Evolutionary conservation across 2,329 filamentous ascomycete genomes (phyloP).

Genomic region (Aspergillus proliferans): DNA sequence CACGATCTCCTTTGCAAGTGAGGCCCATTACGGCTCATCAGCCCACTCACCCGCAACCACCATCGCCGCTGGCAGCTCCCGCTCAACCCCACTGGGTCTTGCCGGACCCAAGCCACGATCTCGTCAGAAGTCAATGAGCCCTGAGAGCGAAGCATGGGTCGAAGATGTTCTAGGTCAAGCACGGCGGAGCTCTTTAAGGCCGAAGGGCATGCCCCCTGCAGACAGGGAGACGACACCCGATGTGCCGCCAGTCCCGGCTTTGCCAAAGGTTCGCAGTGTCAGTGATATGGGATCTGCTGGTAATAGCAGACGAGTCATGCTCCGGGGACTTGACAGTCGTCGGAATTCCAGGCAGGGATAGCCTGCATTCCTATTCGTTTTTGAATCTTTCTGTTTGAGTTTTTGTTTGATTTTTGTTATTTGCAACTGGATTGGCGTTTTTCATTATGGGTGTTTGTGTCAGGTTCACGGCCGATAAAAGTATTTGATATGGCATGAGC

Average conservation of each 20-base stretch:
- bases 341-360: background rate
- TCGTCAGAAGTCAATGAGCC: conserved; percentile 36
- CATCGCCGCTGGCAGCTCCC: conserved; percentile 9
- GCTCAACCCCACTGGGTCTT: conserved; percentile 38
- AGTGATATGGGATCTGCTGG: conserved; percentile 33
- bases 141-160: conserved; percentile 44
- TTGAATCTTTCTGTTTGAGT: too few species aligned
- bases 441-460: too few species aligned
- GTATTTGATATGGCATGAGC: too few species aligned
- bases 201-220: conserved; percentile 11
- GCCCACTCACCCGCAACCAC: conserved; percentile 19
- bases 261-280: conserved; percentile 32
- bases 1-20: conserved; percentile 21
- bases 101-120: conserved; percentile 39
- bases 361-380: background rate
- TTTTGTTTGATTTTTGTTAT: too few species aligned
- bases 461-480: too few species aligned
- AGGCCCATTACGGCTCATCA: conserved; percentile 18
- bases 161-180: conserved; percentile 42
- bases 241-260: conserved; percentile 5
- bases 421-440: too few species aligned
- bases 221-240: conserved; percentile 1
- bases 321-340: conserved; percentile 30
- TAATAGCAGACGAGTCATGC: conserved; percentile 32
- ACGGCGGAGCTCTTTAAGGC: conserved; percentile 29